A percentile compares a stretch with the other conserved stretches of the same genome.
Evolutionary conservation across 768 basidiomycete genomes (phyloP).

Genomic region (Gloeophyllum trabeum): DNA sequence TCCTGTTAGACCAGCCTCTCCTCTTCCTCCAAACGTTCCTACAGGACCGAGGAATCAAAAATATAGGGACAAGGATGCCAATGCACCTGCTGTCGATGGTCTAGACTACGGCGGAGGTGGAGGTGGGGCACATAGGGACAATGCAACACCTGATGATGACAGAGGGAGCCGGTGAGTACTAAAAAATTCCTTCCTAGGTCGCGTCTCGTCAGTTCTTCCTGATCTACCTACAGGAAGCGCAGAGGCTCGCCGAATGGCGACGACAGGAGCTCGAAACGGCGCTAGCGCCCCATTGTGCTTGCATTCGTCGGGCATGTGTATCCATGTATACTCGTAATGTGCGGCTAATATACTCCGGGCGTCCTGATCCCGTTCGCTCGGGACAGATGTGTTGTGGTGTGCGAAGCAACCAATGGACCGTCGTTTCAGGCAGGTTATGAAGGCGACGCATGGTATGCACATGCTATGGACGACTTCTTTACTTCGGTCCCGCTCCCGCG

Average conservation of each 20-base stretch:
- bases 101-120: slow-evolving; percentile 66
- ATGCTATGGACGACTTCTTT: no score
- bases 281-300: slow-evolving; percentile 30
- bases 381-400: no score
- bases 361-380: no score
- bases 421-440: no score
- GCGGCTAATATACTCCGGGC: no score
- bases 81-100: slow-evolving; percentile 81
- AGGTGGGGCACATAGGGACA: slow-evolving; percentile 27
- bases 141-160: slow-evolving; percentile 58
- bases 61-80: slow-evolving; percentile 82
- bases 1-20: slow-evolving; percentile 70
- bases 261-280: slow-evolving; percentile 56
- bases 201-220: slow-evolving; percentile 1
- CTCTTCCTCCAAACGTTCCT: slow-evolving; percentile 77
- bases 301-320: no score
- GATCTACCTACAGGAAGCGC: slow-evolving; percentile 41
- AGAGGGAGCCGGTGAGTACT: slow-evolving; percentile 41
- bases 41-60: slow-evolving; percentile 84
- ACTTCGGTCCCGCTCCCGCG: no score
- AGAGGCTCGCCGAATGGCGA: slow-evolving; percentile 69
- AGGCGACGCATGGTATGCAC: no score
- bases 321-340: no score
- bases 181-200: slow-evolving; percentile 4
- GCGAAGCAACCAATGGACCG: no score